Base-by-base conservation (phyloP, 768 basidiomycete genomes). In the Kwoniella dendrophila region DNA sequence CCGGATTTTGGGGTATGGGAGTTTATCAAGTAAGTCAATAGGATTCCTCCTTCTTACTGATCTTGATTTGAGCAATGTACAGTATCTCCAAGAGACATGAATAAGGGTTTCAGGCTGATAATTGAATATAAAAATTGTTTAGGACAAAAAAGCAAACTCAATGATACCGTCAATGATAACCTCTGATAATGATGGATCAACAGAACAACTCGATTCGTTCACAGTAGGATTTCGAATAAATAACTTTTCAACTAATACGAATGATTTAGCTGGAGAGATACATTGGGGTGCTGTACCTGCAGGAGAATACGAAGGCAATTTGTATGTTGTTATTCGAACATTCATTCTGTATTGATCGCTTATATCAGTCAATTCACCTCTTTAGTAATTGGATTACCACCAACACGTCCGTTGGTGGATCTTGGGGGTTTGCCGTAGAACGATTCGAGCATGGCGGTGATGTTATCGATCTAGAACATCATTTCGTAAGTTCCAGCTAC, bases 251-350 rank as follows among this genome's bases (percentile, higher is more conserved):
- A 58, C 54, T 3, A 62, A 65, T 26, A 40, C 55, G 3, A 52
- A 45, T 8, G 48, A 40, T 7, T 47, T 53, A 20, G 75, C 73
- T 5, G 77, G 77, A 1, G 59, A 44, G 16, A 53, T 78, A 1
- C 75, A 78, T 50, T 78, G 77, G 77, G 77, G 77, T 7, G 77
- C 68, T 4, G 71, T 58, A 32, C 75, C 75, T 0, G 12, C 29
- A 0, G 62, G 38, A 8, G 45, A 54, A 2, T 74, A 66, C 49
- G 43, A 56, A 5, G 77, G 77, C 5, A 56, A 68, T n/a, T 78
- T 76, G 77, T 78, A 36, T 69, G 77, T 67, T 12, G 20, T 16
- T 4, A 12, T 20, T 38, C 16, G 33, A 40, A 26, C 20, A 2
- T 32, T n/a, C 29, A 27, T 47, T 26, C 16, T 8, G 22, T 47